Base-by-base conservation (phyloP, 352 stramenopile genomes). In the Phytophthora cryptogea region DNA sequence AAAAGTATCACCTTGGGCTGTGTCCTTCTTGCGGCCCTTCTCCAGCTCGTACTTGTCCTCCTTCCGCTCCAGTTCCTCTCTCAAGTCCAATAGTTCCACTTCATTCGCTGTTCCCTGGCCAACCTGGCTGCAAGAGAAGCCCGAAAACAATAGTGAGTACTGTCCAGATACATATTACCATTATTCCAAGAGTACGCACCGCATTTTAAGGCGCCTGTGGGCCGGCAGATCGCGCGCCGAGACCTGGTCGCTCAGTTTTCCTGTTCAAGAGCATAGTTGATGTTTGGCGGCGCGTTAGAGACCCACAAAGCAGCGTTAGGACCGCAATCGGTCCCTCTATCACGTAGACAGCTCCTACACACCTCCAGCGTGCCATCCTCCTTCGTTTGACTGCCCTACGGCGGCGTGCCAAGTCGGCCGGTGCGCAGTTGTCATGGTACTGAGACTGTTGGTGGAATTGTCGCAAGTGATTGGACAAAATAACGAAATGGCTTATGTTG, bases 351-450 rank as follows among this genome's bases (percentile, higher is more conserved):
- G 5, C 6, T 44, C 9, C 5, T 49, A 47, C 64, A 39, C 32
- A 93, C 83, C 84, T 70, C 83, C 86, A 4, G 83, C 70, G 36
- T 95, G 81, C 83, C 86, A 95, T 70, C 86, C 86, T 42, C 86
- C 86, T 56, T 95, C 83, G 66, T 93, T 95, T 55, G 88, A 80
- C 68, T 95, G 83, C 35, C 86, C 86, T 55, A 95, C 83, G 53
- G 86, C 86, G 52, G 86, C 86, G 63, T 95, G 79, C 83, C 83
- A 95, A 17, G 86, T 95, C 69, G 86, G 83, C 57, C 86, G 80
- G 60, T 92, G 83, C 32, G 86, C 86, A n/a, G 83, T 95, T 70
- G 86, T 95, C 83, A 95, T 95, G 14, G 8, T 42, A 35, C 20
- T 3, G 20, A 23, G 1, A 17, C 45, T 40, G 17, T 42, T 42